Evolutionary conservation across 495 filamentous ascomycete species (phyloP), one percentile per base, ranked within the genome.

Genomic region (Aspergillus biplanus): DNA sequence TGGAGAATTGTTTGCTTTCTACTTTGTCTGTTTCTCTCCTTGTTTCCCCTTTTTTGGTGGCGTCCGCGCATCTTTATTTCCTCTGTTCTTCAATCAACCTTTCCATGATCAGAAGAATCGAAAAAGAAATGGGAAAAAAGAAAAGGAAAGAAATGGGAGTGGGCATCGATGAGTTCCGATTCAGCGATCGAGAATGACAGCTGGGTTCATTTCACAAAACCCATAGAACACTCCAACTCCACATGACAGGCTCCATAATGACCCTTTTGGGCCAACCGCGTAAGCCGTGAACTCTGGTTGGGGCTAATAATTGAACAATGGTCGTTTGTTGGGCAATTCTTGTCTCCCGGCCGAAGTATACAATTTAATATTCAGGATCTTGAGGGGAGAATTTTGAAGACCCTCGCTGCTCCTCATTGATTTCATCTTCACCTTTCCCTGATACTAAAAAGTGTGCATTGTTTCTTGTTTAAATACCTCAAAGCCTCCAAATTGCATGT

Each of bases 101-200:
- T 0, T 12, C 11, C 39, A 44, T 7, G 3, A 44, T 44, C 8
- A 44, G n/a, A 11, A 11, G 39, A 44, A 44, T 11, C 4, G 11
- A 39, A 7, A 39, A 39, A 44, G n/a, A 4, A 44, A 44, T 5
- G n/a, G 39, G n/a, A 39, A 44, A 15, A 4, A 13, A 15, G 39
- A 44, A 44, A 44, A 44, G 39, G 0, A 44, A 44, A 13, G n/a
- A 44, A 44, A 44, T 11, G n/a, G 21, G 7, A 57, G 33, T 21
- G 46, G 31, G 3, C 44, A 33, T 33, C 11, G 13, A 59, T 52
- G 15, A 34, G 31, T 39, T 48, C 32, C 37, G 34, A 27, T 52
- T 53, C 16, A 42, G n/a, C 18, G 49, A 42, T 21, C n/a, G 61
- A 37, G 52, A 47, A 46, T 64, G 58, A 67, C 53, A 54, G 61